Evolutionary conservation across 2,329 filamentous ascomycete species (phyloP).

Genomic region (Apiospora kogelbergensis): DNA sequence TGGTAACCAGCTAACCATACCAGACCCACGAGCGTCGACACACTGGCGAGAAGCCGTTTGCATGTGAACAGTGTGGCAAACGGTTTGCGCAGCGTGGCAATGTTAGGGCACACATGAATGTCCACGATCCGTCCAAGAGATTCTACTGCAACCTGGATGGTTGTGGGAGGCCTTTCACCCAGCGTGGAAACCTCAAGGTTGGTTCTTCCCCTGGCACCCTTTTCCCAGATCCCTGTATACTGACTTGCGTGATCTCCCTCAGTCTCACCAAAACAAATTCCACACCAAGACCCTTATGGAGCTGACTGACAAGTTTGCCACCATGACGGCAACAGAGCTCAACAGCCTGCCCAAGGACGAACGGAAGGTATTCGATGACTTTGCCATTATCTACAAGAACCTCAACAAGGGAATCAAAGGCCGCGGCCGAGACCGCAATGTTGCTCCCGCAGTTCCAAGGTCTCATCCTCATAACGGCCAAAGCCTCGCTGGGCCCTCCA

Average conservation of each 20-base stretch:
- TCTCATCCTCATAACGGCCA: conserved; percentile 11
- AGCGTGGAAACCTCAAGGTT: conserved; percentile 90
- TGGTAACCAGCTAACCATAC: background rate
- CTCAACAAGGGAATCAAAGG: conserved; percentile 99
- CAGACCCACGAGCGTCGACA: conserved; percentile 86
- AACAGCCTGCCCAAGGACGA: conserved; percentile 67
- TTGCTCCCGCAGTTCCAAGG: conserved; percentile 34
- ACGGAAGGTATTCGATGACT: conserved; percentile 79
- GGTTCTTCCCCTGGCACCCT: conserved; percentile 15
- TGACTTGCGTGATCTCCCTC: conserved; percentile 11
- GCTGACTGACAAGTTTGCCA: conserved; percentile 70
- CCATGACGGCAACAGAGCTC: conserved; percentile 63
- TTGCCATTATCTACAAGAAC: conserved; percentile 89
- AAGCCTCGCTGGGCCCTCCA: background rate
- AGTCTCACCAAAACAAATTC: conserved; percentile 94
- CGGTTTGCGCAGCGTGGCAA: conserved; percentile 85
- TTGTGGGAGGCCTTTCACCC: conserved; percentile 86
- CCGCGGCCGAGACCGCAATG: conserved; percentile 79
- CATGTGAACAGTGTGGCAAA: conserved; percentile 78
- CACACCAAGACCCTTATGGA: conserved; percentile 72
- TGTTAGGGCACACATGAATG: conserved; percentile 78
- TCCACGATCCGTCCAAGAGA: conserved; percentile 74
- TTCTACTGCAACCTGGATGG: conserved; percentile 80
- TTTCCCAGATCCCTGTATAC: background rate
- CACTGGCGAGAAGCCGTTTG: conserved; percentile 82